These are phyloP conservation scores for Parietaria judaica DNA, from an alignment of 306 rosid species.

Conservation along the genomic window DNA sequence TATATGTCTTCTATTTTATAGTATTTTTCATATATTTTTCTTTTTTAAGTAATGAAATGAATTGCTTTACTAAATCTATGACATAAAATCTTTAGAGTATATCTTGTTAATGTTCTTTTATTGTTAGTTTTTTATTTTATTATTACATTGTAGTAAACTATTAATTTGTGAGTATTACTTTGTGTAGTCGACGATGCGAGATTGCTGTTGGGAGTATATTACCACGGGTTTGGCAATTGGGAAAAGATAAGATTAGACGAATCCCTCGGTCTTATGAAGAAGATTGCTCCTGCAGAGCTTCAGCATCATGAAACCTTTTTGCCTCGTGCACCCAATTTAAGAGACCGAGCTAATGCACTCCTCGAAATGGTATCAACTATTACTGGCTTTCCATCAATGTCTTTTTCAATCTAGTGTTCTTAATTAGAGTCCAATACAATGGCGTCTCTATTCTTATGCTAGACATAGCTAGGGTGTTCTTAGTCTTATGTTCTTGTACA, in stretches of 20 bases:
- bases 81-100: no score
- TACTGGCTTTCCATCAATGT: conserved; percentile 5
- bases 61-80: no score
- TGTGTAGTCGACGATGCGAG: conserved; percentile 92
- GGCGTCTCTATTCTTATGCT: conserved; percentile 2
- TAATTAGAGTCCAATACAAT: not conserved
- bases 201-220: conserved; percentile 89
- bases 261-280: conserved; percentile 81
- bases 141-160: no score
- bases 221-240: conserved; percentile 97
- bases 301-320: conserved; percentile 98
- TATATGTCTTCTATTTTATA: no score
- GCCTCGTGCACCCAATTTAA: conserved; percentile 98
- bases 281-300: conserved; percentile 97
- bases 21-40: no score
- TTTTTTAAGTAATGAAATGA: no score
- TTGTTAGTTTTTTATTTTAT: no score
- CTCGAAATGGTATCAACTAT: conserved; percentile 68
- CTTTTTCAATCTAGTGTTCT: not conserved
- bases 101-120: conserved; percentile 5
- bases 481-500: not conserved
- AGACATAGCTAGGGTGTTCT: not conserved
- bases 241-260: conserved; percentile 91
- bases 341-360: conserved; percentile 96
- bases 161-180: conserved; percentile 14